phyloP scores from a whole-genome alignment of 139 green algal species.

The Nannochloris sp. region DNA sequence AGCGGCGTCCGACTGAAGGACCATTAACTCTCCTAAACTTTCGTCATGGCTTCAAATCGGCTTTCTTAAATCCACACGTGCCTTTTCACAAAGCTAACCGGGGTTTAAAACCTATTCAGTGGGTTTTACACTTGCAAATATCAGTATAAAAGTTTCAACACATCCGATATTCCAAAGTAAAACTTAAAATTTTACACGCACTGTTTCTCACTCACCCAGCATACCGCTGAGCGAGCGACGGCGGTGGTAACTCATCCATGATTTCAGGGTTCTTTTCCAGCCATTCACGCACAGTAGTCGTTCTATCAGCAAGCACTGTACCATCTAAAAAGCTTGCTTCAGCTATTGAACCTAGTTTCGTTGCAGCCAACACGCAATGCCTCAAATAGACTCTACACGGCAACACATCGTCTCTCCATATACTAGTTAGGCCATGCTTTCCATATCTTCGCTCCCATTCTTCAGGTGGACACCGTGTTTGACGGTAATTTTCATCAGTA shows the following conservation, averaged over 20 bases:
- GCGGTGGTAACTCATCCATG: constrained; percentile 71
- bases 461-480: constrained; percentile 47
- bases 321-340: constrained; percentile 68
- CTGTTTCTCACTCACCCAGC: constrained; percentile 44
- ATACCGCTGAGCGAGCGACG: constrained; percentile 63
- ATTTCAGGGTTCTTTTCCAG: constrained; percentile 66
- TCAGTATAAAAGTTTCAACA: no score
- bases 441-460: constrained; percentile 70
- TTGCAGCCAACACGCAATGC: constrained; percentile 80
- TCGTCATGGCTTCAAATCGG: no score
- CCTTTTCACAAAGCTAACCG: no score
- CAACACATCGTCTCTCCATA: constrained; percentile 59
- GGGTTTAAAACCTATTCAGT: no score
- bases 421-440: constrained; percentile 51
- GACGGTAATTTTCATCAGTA: constrained; percentile 70
- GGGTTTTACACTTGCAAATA: no score
- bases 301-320: constrained; percentile 75
- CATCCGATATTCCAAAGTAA: no score
- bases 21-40: no score
- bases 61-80: no score
- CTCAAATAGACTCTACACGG: constrained; percentile 73
- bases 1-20: no score
- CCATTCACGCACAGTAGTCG: constrained; percentile 60
- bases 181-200: not conserved
- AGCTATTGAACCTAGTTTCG: constrained; percentile 41